A percentile compares a stretch with the other conserved stretches of the same genome.
Conservation (phyloP, 345 rosid genomes). For the Anacardium occidentale region DNA sequence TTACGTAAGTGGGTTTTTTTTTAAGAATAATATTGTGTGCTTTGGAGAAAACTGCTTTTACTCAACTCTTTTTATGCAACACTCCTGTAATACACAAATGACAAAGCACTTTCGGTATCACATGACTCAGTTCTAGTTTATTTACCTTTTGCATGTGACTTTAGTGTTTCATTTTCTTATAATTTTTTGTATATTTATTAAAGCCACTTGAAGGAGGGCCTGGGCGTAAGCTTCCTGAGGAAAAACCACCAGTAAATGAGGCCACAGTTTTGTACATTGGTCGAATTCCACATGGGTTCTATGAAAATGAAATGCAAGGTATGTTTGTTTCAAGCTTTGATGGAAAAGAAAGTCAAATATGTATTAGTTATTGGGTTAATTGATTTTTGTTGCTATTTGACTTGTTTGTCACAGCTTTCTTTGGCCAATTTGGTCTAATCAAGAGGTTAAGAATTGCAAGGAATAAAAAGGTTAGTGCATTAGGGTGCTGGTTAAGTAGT, state of each 20-base stretch:
- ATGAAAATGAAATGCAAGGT: slow-evolving; percentile 90
- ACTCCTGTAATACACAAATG: too few species aligned
- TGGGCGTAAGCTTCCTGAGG: slow-evolving; percentile 47
- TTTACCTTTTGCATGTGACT: neutral
- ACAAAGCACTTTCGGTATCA: too few species aligned
- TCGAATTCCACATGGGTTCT: slow-evolving; percentile 92
- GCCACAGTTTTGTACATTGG: slow-evolving; percentile 79
- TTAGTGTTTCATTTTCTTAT: neutral
- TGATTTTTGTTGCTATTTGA: neutral
- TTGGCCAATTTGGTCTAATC: slow-evolving; percentile 75
- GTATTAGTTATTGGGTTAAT: neutral
- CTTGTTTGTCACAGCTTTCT: slow-evolving; percentile 50
- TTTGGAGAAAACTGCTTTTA: too few species aligned
- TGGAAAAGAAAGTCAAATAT: neutral
- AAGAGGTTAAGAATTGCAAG: slow-evolving; percentile 80
- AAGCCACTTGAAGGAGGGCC: slow-evolving; percentile 86
- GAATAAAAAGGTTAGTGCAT: slow-evolving; percentile 64
- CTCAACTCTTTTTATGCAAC: too few species aligned
- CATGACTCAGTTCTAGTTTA: neutral
- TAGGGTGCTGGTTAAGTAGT: neutral
- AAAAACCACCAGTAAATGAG: slow-evolving; percentile 34
- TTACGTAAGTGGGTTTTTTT: too few species aligned
- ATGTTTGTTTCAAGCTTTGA: neutral
- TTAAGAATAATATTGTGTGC: too few species aligned
- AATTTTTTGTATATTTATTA: neutral